Evolutionary conservation across 768 basidiomycete genomes (phyloP).

Genomic region (Mycena chlorophos): DNA sequence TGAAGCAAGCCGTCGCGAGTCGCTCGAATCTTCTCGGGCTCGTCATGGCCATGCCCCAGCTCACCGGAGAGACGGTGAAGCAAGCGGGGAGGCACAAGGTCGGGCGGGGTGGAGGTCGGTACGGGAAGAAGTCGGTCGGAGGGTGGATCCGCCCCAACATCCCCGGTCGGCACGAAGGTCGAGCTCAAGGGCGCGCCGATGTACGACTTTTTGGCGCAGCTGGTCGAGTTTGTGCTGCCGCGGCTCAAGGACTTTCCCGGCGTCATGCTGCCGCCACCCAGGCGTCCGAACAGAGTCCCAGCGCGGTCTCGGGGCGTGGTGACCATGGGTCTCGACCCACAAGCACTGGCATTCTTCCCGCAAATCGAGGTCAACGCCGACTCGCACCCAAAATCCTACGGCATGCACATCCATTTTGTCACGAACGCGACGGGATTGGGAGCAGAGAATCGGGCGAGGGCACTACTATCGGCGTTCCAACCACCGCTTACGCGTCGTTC

Average conservation of each 20-base stretch:
- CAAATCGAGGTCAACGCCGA: constrained; percentile 95
- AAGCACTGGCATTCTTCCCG: constrained; percentile 89
- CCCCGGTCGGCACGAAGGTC: constrained; percentile 86
- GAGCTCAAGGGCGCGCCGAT: constrained; percentile 86
- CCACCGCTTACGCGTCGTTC: constrained; percentile 64
- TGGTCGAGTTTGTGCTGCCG: constrained; percentile 95
- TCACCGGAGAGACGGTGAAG: constrained; percentile 78
- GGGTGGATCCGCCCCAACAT: constrained; percentile 85
- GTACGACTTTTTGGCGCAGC: constrained; percentile 88
- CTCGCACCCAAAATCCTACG: constrained; percentile 79
- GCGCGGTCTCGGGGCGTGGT: constrained; percentile 85
- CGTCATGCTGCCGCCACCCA: constrained; percentile 72
- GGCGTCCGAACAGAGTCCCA: constrained; percentile 71
- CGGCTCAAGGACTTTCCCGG: constrained; percentile 90
- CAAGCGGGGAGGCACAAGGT: constrained; percentile 71
- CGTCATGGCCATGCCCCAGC: constrained; percentile 82
- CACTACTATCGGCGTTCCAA: constrained; percentile 87
- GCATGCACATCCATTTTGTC: constrained; percentile 93
- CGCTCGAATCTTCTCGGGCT: constrained; percentile 77
- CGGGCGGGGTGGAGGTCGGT: constrained; percentile 80
- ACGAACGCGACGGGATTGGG: constrained; percentile 87
- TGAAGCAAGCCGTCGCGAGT: constrained; percentile 74
- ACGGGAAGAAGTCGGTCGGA: constrained; percentile 64
- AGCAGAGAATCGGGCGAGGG: constrained; percentile 86
- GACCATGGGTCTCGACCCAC: constrained; percentile 80